A percentile compares a stretch with the other conserved stretches of the same genome.
Evolutionary conservation across 192 early-diverging fungal genomes (phyloP).

Genomic region (Chytriomyces sp.): DNA sequence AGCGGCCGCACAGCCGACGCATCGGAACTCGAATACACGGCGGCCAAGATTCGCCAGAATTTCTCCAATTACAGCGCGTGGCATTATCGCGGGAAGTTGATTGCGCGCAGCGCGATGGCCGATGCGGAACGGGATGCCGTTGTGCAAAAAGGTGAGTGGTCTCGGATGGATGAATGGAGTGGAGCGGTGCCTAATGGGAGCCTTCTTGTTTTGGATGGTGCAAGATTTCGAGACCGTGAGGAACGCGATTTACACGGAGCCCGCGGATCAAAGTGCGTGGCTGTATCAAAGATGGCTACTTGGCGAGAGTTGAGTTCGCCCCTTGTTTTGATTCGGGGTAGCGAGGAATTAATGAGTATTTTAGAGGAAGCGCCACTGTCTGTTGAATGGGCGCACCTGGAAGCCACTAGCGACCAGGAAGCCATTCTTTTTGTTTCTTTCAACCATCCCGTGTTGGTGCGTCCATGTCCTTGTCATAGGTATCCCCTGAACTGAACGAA

Average conservation of each 20-base stretch:
- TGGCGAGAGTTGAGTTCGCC: conserved; percentile 45
- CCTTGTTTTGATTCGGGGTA: background rate
- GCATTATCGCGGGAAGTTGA: conserved; percentile 89
- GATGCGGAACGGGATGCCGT: background rate
- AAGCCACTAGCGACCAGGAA: conserved; percentile 6
- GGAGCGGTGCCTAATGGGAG: too few relatives aligned
- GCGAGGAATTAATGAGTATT: background rate
- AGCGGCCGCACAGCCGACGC: conserved; percentile 40
- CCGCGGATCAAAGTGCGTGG: conserved; percentile 96
- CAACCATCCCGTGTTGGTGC: conserved; percentile 10
- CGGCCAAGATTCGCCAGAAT: conserved; percentile 84
- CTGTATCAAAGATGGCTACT: conserved; percentile 94
- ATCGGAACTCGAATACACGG: conserved; percentile 87
- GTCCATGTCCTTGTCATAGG: background rate
- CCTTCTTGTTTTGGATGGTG: conserved; percentile 23
- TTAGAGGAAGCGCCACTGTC: background rate
- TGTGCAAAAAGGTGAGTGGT: conserved; percentile 2
- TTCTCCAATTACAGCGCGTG: conserved; percentile 99
- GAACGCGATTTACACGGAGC: conserved; percentile 94
- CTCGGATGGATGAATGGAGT: conserved; percentile 1
- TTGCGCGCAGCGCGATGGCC: conserved; percentile 38
- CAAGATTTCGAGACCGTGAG: conserved; percentile 81
- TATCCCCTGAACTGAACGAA: background rate
- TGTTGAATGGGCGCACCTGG: background rate
- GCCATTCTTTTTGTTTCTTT: conserved; percentile 18